These are phyloP conservation scores for Usnea hakonensis DNA, from an alignment of 495 filamentous ascomycete genomes.

Conservation along the genomic window DNA sequence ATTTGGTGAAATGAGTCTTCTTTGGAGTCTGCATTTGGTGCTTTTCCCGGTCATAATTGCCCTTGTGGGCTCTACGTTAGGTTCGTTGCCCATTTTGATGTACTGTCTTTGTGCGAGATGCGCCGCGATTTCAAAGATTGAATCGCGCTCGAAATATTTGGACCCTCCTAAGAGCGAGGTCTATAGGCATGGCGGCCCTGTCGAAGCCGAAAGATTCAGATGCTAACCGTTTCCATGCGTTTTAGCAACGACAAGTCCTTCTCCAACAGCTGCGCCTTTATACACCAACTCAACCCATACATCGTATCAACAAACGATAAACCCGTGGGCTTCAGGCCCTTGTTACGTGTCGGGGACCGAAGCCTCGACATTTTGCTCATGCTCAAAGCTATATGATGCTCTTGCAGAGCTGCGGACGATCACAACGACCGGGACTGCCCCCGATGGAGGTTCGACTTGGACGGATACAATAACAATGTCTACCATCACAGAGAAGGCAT, in stretches of 20 bases:
- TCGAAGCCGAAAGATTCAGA: not conserved
- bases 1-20: not conserved
- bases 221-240: not conserved
- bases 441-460: not conserved
- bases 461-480: not conserved
- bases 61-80: not conserved
- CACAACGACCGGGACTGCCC: not conserved
- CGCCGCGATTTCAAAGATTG: not conserved
- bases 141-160: not conserved
- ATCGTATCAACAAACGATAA: not conserved
- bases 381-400: not conserved
- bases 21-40: not conserved
- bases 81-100: not conserved
- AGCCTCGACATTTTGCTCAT: not conserved
- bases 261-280: not conserved
- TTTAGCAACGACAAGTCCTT: not conserved
- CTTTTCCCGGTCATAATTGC: not conserved
- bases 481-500: not conserved
- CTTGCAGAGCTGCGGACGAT: not conserved
- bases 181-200: not conserved
- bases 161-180: not conserved
- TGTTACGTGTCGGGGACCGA: not conserved
- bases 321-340: not conserved
- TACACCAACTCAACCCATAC: not conserved
- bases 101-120: not conserved